Base-by-base conservation (phyloP, 2,329 filamentous ascomycete genomes). In the Truncatella angustata region DNA sequence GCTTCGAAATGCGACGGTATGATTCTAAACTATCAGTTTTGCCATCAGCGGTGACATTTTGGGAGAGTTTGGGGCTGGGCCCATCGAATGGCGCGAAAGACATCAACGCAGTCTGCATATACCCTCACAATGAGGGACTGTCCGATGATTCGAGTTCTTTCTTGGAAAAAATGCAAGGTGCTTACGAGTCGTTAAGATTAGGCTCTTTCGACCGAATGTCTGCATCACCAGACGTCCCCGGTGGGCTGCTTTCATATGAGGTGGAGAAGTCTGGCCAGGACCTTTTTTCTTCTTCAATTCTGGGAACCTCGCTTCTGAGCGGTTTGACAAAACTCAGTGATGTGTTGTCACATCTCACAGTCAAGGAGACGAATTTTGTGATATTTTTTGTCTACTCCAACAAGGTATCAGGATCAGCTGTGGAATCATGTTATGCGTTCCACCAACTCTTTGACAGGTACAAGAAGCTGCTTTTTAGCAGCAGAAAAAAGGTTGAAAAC, bases 51-150 rank as follows among this genome's bases (percentile, higher is more conserved):
- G 73, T 93, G 18, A 73, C 79, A 1, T 96, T 94, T 63, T 95
- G 90, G 91, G 90, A 94, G 63, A 85, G 86, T 43, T 73, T 95
- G 16, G 88, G 89, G 0, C 76, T 96, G 2, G 83, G 83, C 2
- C 90, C 90, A 3, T 82, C 82, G 7, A 82, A 82, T 53, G 87
- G 88, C 0, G 63, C 75, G 6, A 95, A 95, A 66, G 82, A 93
- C 55, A 73, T 94, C 26, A 77, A 80, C 32, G 80, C 85, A 0
- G 80, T 90, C 44, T 90, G 87, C 63, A 73, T 94, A 2, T 88
- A 86, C 56, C 89, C 90, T 0, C 74, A 79, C 47, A 81, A 82
- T 60, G 79, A 81, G 24, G 84, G 86, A 1, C 72, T 93, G 60
- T 68, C 73, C 34, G 80, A 84, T 39, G 80, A 82, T 45, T 79